Percentiles rank a stretch among this genome's conserved stretches.
phyloP scores from a whole-genome alignment of 2,329 filamentous ascomycete genomes.

The Alternaria solani region DNA sequence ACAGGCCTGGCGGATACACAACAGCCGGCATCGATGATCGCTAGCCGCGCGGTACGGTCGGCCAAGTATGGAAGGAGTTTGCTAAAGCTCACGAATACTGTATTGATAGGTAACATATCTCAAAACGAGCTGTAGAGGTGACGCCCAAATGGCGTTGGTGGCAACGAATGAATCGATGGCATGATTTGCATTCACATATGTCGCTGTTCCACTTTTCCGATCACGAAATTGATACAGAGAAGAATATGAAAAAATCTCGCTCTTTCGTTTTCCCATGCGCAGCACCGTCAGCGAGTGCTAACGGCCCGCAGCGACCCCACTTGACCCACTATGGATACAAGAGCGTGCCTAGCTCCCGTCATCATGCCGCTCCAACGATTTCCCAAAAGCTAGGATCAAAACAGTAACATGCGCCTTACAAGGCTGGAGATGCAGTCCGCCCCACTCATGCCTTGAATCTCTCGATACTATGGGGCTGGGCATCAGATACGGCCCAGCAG shows the following conservation, averaged over 20 bases:
- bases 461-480: no score
- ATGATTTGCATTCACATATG: neutral
- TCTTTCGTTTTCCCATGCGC: neutral
- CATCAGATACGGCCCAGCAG: neutral
- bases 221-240: neutral
- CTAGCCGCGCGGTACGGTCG: neutral
- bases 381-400: neutral
- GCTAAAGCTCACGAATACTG: neutral
- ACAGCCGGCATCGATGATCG: neutral
- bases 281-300: neutral
- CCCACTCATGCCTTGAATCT: neutral
- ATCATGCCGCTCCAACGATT: neutral
- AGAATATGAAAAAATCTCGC: neutral
- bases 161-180: neutral
- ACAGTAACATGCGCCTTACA: neutral
- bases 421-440: neutral
- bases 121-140: neutral
- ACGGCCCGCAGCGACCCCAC: neutral
- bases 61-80: neutral
- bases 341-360: neutral
- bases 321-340: neutral
- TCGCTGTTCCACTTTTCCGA: neutral
- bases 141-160: no score
- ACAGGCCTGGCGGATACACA: neutral
- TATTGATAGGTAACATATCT: neutral